Evolutionary conservation across 148 eudicot species (phyloP), one percentile per base, ranked within the genome.

Genomic region (Spergularia marina): DNA sequence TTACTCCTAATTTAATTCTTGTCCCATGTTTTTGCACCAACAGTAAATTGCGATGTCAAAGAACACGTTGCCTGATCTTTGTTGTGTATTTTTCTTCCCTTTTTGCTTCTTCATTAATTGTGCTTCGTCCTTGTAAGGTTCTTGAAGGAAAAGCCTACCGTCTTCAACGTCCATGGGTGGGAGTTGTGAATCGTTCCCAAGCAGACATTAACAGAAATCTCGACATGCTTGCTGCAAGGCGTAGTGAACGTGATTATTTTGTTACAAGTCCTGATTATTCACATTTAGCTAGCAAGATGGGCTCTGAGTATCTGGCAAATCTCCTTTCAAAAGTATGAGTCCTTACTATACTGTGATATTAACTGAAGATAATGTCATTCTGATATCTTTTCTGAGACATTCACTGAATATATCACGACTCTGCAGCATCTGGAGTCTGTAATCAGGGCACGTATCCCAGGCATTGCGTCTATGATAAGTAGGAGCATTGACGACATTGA

Each of bases 181-280:
- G 98, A 54, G 79, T 89, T 70, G 98, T 93, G 65, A 93, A 93
- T 76, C 93, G 96, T 39, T 92, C 98, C 11, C 98, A 92, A 79
- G 92, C 97, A 53, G 97, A 92, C 78, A 83, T 90, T 64, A 92
- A 92, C 72, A 92, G 72, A 76, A 84, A 85, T 72, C 81, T 87
- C 21, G 91, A 91, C 76, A 90, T 93, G 89, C 78, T 84, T 71
- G 87, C 75, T 65, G 96, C 96, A 77, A 85, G 96, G 73, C 73
- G 83, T 53, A 89, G 78, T 34, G 98, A 93, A 85, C 89, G 83
- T 71, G 93, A 93, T 67, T 93, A 81, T 69, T 91, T 93, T 77
- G 84, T 87, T 40, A 81, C 82, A 36, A 93, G 89, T 80, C 88
- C 91, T 75, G 98, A 93, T 41, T 93, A 93, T 83, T 82, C 81